phyloP scores from a whole-genome alignment of 768 basidiomycete genomes.

The Leccinum aurantiacum region DNA sequence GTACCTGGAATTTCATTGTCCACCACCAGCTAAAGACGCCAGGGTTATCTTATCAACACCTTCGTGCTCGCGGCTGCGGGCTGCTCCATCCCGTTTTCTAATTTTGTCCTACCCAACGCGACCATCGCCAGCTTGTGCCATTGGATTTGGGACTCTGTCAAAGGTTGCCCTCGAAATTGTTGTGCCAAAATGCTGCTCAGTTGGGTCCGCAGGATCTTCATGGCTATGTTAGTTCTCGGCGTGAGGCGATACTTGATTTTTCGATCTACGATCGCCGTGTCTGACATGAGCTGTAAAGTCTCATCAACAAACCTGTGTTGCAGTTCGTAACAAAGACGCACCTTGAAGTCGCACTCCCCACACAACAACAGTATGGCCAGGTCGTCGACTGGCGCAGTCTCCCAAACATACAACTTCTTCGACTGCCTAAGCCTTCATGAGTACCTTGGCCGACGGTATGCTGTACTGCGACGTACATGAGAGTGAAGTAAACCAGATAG shows the following conservation, averaged over 20 bases:
- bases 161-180: constrained; percentile 61
- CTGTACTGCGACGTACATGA: constrained; percentile 57
- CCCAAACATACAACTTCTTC: constrained; percentile 91
- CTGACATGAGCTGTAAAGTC: constrained; percentile 59
- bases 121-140: constrained; percentile 77
- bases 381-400: constrained; percentile 87
- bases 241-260: constrained; percentile 73
- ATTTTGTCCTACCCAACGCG: constrained; percentile 55
- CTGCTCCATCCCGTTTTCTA: constrained; percentile 29
- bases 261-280: constrained; percentile 76
- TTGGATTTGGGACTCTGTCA: constrained; percentile 55
- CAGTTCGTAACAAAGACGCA: constrained; percentile 27
- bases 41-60: constrained; percentile 21
- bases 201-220: constrained; percentile 75
- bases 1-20: neutral
- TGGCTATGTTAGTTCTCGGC: constrained; percentile 73
- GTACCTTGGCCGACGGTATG: neutral
- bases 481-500: constrained; percentile 80
- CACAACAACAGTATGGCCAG: constrained; percentile 79
- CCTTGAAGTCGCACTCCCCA: constrained; percentile 90
- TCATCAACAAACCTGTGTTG: constrained; percentile 6
- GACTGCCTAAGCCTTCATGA: constrained; percentile 66
- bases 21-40: neutral
- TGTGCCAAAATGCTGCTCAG: constrained; percentile 58
- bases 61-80: constrained; percentile 13